Base-by-base conservation (phyloP, 768 basidiomycete genomes). In the Cyclocybe aegerita region DNA sequence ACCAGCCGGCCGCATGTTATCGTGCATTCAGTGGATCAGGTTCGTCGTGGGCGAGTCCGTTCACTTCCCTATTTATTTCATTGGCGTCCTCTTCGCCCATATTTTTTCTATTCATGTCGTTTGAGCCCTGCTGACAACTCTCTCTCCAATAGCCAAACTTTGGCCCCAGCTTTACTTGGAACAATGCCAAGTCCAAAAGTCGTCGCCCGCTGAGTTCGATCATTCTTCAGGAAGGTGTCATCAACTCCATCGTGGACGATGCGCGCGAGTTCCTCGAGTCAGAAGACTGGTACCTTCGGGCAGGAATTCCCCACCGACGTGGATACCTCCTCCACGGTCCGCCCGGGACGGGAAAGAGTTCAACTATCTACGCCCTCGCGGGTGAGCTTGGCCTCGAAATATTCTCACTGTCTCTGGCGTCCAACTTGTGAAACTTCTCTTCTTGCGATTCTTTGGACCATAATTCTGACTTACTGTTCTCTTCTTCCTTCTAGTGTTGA, bases 381-480 rank as follows among this genome's bases (percentile, higher is more conserved):
- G 77, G 78, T 5, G 89, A 90, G 63, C 73, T 95, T 8, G 81
- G 83, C 4, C 75, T 96, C n/a, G 90, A 94, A 65, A 92, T 96
- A 48, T 94, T 90, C 60, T 70, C 78, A 1, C 59, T 85, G 10
- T 80, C 80, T 0, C 65, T 83, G 0, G 72, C 79, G 0, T 73
- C 79, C 12, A 62, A 66, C 38, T 72, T 71, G 79, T 82, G 59
- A 33, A 74, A 65, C 33, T 38, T 36, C 16, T 17, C 9, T 48
- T 1, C 8, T n/a, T 16, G 10, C 30, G 29, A 38, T 34, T 39
- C 9, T 15, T 31, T 48, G 15, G 38, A 4, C 17, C 2, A 17
- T 8, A 10, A 43, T 11, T 32, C 45, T 7, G 37, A 44, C 39
- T 37, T 47, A n/a, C n/a, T n/a, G 23, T 43, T 59, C 58, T 49